Evolutionary conservation across 768 basidiomycete species (phyloP), one percentile per base, ranked within the genome.

Genomic region (Sarcodon aspratus): DNA sequence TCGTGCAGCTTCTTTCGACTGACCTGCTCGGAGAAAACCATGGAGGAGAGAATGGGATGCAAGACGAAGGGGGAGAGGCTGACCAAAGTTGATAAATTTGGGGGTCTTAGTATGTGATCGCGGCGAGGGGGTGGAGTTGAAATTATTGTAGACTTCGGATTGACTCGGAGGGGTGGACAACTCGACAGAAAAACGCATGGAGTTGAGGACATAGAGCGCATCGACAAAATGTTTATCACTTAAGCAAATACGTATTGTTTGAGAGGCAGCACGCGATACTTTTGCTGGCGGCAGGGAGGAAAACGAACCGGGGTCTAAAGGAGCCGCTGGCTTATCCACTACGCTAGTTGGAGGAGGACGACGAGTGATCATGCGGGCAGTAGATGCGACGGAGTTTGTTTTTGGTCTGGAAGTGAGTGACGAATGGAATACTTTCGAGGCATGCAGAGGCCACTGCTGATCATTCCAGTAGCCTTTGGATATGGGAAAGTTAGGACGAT

Each of bases 41-140:
- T 90, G 86, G 9, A 89, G 54, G 36, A 89, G 68, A 27, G 70
- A 66, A 54, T 89, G 85, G 0, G 77, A 73, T 13, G 80, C 64
- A 3, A 88, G 66, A 17, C 76, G 78, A 3, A 77, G 73, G 21
- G 85, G 74, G 9, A 84, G 63, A 1, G 70, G 61, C 34, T 61
- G 64, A 44, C 70, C 69, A 52, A 82, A 79, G 12, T 70, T 62
- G 47, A 79, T 66, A 1, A 68, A 67, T 11, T 42, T 43, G 15
- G 9, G 56, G 42, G 36, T 59, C 51, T 44, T 50, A 49, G 55
- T 13, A 53, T 36, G 7, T 55, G 52, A 50, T 27, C 5, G 21
- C 21, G 5, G 21, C 21, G 21, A 27, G 21, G 21, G 21, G 21
- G 21, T 27, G 21, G 21, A 27, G 21, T 5, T 27, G 21, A 5